Percentiles rank a stretch among this genome's conserved stretches.
Evolutionary conservation across 306 rosid genomes (phyloP).

Genomic region (Pyrus pyrifolia): DNA sequence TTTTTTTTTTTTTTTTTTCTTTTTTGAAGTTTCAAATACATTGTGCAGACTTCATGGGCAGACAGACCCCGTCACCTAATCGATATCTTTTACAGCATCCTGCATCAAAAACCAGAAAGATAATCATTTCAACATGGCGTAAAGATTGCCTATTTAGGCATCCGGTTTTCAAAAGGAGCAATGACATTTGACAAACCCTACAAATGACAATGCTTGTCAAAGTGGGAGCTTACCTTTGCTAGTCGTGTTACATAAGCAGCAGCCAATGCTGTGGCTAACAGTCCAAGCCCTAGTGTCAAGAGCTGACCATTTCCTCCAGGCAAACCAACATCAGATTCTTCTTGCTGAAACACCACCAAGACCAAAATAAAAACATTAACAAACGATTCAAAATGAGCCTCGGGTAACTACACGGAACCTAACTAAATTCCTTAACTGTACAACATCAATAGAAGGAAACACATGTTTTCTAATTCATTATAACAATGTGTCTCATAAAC

Average conservation of each 20-base stretch:
- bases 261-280: conserved; percentile 73
- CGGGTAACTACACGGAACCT: neutral
- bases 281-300: conserved; percentile 75
- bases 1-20: neutral
- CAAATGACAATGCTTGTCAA: neutral
- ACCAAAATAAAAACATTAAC: neutral
- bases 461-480: neutral
- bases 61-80: conserved; percentile 17
- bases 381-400: neutral
- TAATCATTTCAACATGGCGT: neutral
- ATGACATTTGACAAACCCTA: neutral
- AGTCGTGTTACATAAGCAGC: conserved; percentile 82
- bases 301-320: conserved; percentile 75
- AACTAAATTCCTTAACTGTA: neutral
- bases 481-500: neutral
- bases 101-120: neutral
- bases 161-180: neutral
- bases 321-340: conserved; percentile 60
- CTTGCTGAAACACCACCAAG: conserved; percentile 61
- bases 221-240: conserved; percentile 57
- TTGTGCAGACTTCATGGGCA: neutral
- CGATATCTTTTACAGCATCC: conserved; percentile 46
- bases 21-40: neutral
- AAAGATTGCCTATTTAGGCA: neutral
- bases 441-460: neutral